These are phyloP conservation scores for Pyronema domesticum DNA, from an alignment of 495 filamentous ascomycete species.

Conservation along the genomic window DNA sequence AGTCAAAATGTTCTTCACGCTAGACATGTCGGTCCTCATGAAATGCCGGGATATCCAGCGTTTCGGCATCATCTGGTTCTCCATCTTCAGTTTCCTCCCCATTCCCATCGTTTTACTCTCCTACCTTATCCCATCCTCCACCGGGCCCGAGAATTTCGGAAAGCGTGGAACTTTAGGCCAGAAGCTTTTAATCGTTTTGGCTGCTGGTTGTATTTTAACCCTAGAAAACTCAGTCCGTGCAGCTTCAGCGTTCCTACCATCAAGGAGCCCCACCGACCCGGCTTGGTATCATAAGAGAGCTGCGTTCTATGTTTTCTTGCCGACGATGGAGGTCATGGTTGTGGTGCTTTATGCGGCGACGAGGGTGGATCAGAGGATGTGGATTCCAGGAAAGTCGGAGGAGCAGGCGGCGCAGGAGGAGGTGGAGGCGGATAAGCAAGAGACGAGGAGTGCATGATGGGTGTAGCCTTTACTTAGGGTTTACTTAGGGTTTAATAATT, in stretches of 20 bases:
- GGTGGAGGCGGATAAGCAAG: neutral
- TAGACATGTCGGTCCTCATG: slow-evolving; percentile 29
- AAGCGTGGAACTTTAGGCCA: slow-evolving; percentile 39
- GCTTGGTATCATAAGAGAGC: slow-evolving; percentile 50
- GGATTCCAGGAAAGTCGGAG: slow-evolving; percentile 32
- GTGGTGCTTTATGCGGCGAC: slow-evolving; percentile 43
- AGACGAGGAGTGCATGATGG: no score
- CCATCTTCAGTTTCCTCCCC: slow-evolving; percentile 58
- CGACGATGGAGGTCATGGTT: slow-evolving; percentile 51
- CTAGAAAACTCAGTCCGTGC: slow-evolving; percentile 55
- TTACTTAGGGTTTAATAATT: no score
- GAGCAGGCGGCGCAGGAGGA: neutral
- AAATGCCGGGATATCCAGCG: slow-evolving; percentile 37
- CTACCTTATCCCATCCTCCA: slow-evolving; percentile 34
- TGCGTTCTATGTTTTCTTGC: slow-evolving; percentile 67
- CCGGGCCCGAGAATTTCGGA: slow-evolving; percentile 50
- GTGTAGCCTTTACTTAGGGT: no score
- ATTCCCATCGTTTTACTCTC: slow-evolving; percentile 41
- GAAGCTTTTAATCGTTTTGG: slow-evolving; percentile 47
- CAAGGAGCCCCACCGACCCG: slow-evolving; percentile 36
- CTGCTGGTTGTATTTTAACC: slow-evolving; percentile 28
- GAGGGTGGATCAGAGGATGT: slow-evolving; percentile 57
- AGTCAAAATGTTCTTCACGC: slow-evolving; percentile 27
- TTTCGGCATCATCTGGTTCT: slow-evolving; percentile 46
- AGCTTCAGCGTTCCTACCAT: slow-evolving; percentile 38